Evolutionary conservation across 768 basidiomycete species (phyloP).

Genomic region (Sarcodon sp.): DNA sequence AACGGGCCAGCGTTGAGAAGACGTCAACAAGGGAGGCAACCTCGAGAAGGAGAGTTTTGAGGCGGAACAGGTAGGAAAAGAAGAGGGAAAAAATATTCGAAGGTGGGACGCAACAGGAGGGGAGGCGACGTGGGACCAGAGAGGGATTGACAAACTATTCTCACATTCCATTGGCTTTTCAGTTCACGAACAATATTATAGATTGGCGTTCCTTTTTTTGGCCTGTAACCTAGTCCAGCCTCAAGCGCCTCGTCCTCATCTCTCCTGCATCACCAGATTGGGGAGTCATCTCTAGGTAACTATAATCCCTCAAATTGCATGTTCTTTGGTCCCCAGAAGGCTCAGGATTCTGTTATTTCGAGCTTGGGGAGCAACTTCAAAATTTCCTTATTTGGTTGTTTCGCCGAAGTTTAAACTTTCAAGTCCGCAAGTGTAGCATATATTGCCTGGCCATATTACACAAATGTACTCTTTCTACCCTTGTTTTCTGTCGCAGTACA

Average conservation of each 20-base stretch:
- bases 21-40: not conserved
- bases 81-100: constrained; percentile 3
- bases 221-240: no score
- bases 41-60: not conserved
- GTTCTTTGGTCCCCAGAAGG: no score
- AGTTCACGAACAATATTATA: no score
- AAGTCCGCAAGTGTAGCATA: constrained; percentile 5
- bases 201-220: no score
- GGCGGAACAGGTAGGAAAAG: constrained; percentile 5
- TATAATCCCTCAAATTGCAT: no score
- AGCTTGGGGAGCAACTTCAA: no score
- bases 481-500: no score
- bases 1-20: not conserved
- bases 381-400: not conserved
- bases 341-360: no score
- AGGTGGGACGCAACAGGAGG: constrained; percentile 7
- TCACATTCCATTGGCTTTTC: not conserved
- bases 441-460: constrained; percentile 1
- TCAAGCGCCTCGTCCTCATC: no score
- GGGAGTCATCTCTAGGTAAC: no score
- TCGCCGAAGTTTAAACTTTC: constrained; percentile 7
- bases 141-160: not conserved
- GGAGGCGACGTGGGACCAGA: constrained; percentile 1
- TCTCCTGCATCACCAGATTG: no score
- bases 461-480: not conserved